Percentiles rank a stretch among this genome's conserved stretches.
Conservation (phyloP, 495 filamentous ascomycete genomes). For the Penicillium coprophilum region DNA sequence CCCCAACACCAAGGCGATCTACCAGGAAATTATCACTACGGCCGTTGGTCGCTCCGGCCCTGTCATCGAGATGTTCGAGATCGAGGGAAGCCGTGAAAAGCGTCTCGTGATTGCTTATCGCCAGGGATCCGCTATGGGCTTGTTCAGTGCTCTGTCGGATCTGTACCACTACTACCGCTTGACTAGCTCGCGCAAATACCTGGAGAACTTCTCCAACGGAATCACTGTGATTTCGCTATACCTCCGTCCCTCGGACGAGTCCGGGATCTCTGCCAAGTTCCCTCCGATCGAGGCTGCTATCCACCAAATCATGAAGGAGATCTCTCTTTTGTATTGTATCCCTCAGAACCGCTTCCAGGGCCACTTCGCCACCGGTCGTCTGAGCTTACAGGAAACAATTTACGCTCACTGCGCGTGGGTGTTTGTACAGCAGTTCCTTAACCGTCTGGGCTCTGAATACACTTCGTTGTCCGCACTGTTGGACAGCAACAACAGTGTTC, state of each 20-base stretch:
- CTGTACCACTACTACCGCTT: conserved; percentile 98
- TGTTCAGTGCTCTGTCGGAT: conserved; percentile 94
- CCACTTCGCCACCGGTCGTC: conserved; percentile 80
- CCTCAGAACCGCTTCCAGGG: conserved; percentile 93
- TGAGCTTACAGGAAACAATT: conserved; percentile 94
- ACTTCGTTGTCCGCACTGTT: conserved; percentile 79
- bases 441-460: conserved; percentile 91
- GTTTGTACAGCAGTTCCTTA: conserved; percentile 95
- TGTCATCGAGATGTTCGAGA: conserved; percentile 97
- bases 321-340: conserved; percentile 94
- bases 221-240: conserved; percentile 96
- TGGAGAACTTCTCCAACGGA: conserved; percentile 98
- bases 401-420: conserved; percentile 98
- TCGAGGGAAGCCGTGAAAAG: conserved; percentile 87
- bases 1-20: conserved; percentile 89
- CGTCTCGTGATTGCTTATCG: conserved; percentile 91
- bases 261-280: conserved; percentile 52
- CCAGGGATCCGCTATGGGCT: conserved; percentile 83
- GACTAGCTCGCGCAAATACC: conserved; percentile 94
- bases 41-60: conserved; percentile 81
- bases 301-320: conserved; percentile 98
- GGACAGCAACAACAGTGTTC: conserved; percentile 74
- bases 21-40: conserved; percentile 86
- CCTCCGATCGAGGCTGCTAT: conserved; percentile 90
- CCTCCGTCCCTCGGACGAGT: conserved; percentile 64